Evolutionary conservation across 441 rosid species (phyloP), one percentile per base, ranked within the genome.

Genomic region (Euphorbia corollata): DNA sequence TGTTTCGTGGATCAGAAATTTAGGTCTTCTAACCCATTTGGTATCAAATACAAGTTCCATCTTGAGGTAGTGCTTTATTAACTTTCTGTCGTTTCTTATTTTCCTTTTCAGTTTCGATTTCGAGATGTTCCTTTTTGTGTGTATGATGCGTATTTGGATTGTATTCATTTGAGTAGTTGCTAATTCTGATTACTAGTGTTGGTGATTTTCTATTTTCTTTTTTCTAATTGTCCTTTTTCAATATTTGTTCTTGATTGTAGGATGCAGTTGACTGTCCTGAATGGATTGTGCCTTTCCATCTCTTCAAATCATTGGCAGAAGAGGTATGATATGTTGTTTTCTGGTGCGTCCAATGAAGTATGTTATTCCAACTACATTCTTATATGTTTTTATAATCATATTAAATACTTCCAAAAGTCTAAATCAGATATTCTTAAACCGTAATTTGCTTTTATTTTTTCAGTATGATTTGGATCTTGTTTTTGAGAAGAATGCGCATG

Each of bases 201-300:
- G 5, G 24, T 57, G 27, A 0, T 18, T 38, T 41, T 13, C 13
- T 50, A 10, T 70, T 55, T 55, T 57, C 12, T 66, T 66, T 23
- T 36, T 36, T 22, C 50, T 55, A 47, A 63, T 19, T 30, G 12
- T 59, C 18, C 45, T 36, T 9, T 34, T 39, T 15, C 34, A 34
- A 59, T 27, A 8, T 54, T 18, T 38, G 63, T 41, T 19, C 23
- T 67, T 59, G 67, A 58, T 64, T 72, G 73, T 79, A 89, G 99
- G 97, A 94, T 85, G 96, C 98, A 64, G 97, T 94, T 4, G 99
- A 89, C 75, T 88, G 98, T 70, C 98, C 98, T 63, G 99, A 94
- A 78, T 91, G 94, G 99, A 85, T 94, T 72, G 97, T 94, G 58
- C 97, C 96, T 64, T 89, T 94, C 74, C 82, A 91, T 57, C 62